Percentiles rank a stretch among this genome's conserved stretches.
Evolutionary conservation across 345 rosid genomes (phyloP).

Genomic region (Kandelia obovata): DNA sequence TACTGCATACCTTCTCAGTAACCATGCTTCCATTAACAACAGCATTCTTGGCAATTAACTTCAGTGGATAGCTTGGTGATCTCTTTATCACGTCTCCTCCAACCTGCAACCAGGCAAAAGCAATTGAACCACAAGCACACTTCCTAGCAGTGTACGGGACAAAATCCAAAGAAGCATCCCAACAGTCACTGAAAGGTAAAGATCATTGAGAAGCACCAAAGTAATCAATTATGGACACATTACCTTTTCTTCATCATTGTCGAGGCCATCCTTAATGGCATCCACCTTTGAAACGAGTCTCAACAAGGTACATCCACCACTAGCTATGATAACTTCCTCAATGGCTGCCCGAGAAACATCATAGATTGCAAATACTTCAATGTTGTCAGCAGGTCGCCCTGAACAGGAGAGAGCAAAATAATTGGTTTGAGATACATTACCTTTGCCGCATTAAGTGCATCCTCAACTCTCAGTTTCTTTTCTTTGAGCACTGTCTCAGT

Average conservation of each 20-base stretch:
- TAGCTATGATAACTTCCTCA: conserved; percentile 56
- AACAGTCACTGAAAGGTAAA: neutral
- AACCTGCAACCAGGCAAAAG: conserved; percentile 43
- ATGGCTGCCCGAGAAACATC: conserved; percentile 26
- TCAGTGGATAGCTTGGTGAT: conserved; percentile 81
- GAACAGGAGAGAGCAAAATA: neutral
- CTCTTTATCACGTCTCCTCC: conserved; percentile 93
- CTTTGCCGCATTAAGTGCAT: conserved; percentile 97
- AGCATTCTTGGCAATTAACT: conserved; percentile 88
- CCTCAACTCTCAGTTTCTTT: conserved; percentile 94
- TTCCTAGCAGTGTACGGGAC: neutral
- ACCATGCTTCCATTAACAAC: conserved; percentile 95
- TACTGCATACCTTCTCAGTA: conserved; percentile 61
- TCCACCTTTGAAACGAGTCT: conserved; percentile 30
- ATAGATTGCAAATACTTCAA: neutral
- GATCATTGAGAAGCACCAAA: neutral
- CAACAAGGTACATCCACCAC: conserved; percentile 54
- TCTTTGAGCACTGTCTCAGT: conserved; percentile 61
- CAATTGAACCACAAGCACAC: neutral
- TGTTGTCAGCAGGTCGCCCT: neutral
- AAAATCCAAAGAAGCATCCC: neutral
- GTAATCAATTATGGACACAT: neutral
- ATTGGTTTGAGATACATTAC: conserved; percentile 24
- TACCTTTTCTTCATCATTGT: conserved; percentile 89
- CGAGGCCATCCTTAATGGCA: conserved; percentile 57